Conservation (phyloP, 352 stramenopile species). For the Globisporangium solare region DNA sequence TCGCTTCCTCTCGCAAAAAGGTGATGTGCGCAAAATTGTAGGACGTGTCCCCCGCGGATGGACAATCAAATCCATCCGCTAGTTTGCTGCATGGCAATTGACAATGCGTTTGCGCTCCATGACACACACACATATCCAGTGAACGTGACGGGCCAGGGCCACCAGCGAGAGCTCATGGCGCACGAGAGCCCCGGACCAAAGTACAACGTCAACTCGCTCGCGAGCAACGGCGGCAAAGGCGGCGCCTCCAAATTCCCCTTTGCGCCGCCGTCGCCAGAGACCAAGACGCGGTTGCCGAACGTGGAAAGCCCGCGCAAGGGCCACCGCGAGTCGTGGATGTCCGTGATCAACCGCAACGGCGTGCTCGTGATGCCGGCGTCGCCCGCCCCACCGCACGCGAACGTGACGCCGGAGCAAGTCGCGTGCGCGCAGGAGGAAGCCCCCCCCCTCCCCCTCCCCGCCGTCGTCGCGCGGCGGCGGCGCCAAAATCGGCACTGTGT, state of each 20-base stretch:
- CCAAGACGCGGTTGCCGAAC: constrained; percentile 47
- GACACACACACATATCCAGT: too few relatives aligned
- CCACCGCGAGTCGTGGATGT: constrained; percentile 77
- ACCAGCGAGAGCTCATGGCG: constrained; percentile 74
- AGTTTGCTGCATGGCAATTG: too few relatives aligned
- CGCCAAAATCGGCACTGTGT: constrained; percentile 41
- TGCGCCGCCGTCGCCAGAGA: constrained; percentile 40
- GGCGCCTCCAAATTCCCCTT: constrained; percentile 63
- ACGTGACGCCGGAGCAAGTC: constrained; percentile 13
- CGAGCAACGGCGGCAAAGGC: constrained; percentile 48
- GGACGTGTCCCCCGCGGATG: too few relatives aligned
- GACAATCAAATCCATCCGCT: too few relatives aligned
- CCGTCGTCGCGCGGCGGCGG: constrained; percentile 6
- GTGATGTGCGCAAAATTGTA: constrained; percentile 15
- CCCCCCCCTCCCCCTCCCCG: not conserved
- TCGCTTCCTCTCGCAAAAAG: constrained; percentile 81
- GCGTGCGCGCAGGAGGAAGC: constrained; percentile 12
- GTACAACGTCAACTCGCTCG: constrained; percentile 68
- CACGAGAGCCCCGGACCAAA: constrained; percentile 77
- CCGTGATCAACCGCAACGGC: constrained; percentile 79
- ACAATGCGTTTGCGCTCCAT: too few relatives aligned
- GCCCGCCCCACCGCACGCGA: constrained; percentile 15
- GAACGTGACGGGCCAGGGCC: constrained; percentile 50
- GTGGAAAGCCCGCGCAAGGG: constrained; percentile 48
- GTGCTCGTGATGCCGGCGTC: constrained; percentile 68